Evolutionary conservation across 768 basidiomycete species (phyloP), one percentile per base, ranked within the genome.

Genomic region (Tulasnella sp.): DNA sequence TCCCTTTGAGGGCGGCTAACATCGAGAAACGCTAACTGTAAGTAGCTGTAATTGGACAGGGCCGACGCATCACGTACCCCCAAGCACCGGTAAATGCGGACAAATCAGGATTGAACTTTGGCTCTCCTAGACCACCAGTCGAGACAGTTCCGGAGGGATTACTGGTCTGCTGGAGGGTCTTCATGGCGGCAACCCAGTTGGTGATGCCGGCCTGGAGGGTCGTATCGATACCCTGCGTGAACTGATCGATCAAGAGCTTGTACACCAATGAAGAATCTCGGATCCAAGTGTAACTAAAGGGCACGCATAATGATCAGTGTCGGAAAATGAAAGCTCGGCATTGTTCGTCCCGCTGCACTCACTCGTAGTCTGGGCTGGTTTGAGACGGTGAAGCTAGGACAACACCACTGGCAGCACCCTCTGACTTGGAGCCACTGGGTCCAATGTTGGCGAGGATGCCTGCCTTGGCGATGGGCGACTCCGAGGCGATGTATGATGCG

Each of bases 51-150:
- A 9, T 3, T 4, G 30, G 27, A n/a, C 3, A n/a, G n/a, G n/a
- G n/a, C n/a, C n/a, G n/a, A n/a, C n/a, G n/a, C n/a, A 4, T 38
- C n/a, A 51, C 58, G 15, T 13, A 59, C 58, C 70, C 73, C 75
- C 75, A 76, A 2, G 67, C 34, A 4, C 63, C 75, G 3, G 61
- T 67, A 65, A 83, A 86, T 0, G 84, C 81, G 3, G 80, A 78
- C 48, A 78, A 74, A 70, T 86, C 74, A 62, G 85, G 23, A 26
- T 83, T 73, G 69, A 86, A 88, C 70, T 89, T 88, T 4, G 88
- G 84, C 70, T 88, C 86, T n/a, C 80, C 88, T 17, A 91, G 77
- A n/a, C 87, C 85, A 9, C 85, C 84, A 0, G 81, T 80, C 42
- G 72, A 72, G 34, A 84, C 70, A 1, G 76, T 75, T 1, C 88